phyloP scores from a whole-genome alignment of 257 asterid genomes.

The Salvia rosmarinus region DNA sequence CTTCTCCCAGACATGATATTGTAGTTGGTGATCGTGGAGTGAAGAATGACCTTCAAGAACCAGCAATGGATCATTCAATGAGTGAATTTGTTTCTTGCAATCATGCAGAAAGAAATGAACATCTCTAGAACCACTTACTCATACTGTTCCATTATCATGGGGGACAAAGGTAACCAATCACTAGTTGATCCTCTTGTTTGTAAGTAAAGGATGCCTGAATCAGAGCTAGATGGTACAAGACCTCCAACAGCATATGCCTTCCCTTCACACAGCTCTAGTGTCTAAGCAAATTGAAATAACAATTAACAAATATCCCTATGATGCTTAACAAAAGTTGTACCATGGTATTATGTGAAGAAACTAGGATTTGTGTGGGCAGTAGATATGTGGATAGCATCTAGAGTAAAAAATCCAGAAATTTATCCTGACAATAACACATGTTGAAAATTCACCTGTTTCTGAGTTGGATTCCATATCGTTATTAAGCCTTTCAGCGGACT shows the following conservation, averaged over 20 bases:
- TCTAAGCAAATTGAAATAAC: constrained; percentile 54
- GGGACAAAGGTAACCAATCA: constrained; percentile 74
- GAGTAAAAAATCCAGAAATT: background rate
- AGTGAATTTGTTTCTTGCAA: constrained; percentile 9
- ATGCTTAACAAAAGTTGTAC: background rate
- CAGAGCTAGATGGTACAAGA: constrained; percentile 73
- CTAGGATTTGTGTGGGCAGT: background rate
- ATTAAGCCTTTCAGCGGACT: constrained; percentile 64
- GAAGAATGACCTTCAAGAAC: constrained; percentile 69
- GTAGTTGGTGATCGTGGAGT: constrained; percentile 67
- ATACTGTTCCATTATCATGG: constrained; percentile 45
- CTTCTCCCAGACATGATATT: constrained; percentile 69
- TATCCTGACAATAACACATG: background rate
- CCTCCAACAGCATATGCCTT: constrained; percentile 76
- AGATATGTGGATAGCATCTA: background rate
- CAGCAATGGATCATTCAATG: constrained; percentile 25
- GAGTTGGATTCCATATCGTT: constrained; percentile 95
- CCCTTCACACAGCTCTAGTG: constrained; percentile 74
- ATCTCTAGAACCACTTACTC: constrained; percentile 54
- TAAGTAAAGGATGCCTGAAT: constrained; percentile 72
- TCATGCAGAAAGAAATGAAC: constrained; percentile 20
- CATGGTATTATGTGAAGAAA: constrained; percentile 16
- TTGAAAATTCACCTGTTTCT: constrained; percentile 64
- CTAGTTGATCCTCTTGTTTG: constrained; percentile 73
- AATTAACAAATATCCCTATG: constrained; percentile 25